Evolutionary conservation across 129 eudicot species (phyloP), one percentile per base, ranked within the genome.

Genomic region (Chrysanthemum lavandulifolium): DNA sequence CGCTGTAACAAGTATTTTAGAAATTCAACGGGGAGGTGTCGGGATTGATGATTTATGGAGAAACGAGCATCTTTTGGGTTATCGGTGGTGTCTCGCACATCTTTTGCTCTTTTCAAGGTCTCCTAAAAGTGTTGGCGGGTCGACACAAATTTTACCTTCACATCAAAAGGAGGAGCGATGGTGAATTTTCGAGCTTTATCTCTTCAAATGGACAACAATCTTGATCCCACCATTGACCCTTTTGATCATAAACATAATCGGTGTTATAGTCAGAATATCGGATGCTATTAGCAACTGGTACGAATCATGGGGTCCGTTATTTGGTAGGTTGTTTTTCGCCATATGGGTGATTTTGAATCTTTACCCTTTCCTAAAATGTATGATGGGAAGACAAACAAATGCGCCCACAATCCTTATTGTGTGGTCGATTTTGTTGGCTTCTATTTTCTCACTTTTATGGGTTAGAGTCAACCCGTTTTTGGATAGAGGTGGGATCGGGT

Each of bases 91-190:
- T n/a, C n/a, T n/a, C n/a, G n/a, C n/a, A n/a, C n/a, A n/a, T n/a
- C n/a, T n/a, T n/a, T n/a, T n/a, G n/a, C 96, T 9, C 79, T 90
- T 6, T 67, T 90, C 96, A 90, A 75, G 96, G 93, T 85, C 93
- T 90, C 25, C 85, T 90, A 23, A 90, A 90, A 67, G 96, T 90
- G 6, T 65, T 90, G n/a, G 96, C 93, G 93, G 49, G 92, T 89
- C 18, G 74, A 82, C 92, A 89, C 96, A 12, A 87, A 83, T 74
- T 86, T 89, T 80, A 90, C 91, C 0, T 87, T 19, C 21, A 19
- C 21, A 5, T 89, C 92, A 6, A 89, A 86, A 67, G 96, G 84
- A 16, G 86, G 84, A 27, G 96, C 13, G 93, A 85, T 66, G 96
- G 93, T 53, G 96, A 79, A 13, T 90, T 71, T 61, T 60, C 1